Evolutionary conservation across 2,329 filamentous ascomycete species (phyloP), one percentile per base, ranked within the genome.

Genomic region (Nemania serpens): DNA sequence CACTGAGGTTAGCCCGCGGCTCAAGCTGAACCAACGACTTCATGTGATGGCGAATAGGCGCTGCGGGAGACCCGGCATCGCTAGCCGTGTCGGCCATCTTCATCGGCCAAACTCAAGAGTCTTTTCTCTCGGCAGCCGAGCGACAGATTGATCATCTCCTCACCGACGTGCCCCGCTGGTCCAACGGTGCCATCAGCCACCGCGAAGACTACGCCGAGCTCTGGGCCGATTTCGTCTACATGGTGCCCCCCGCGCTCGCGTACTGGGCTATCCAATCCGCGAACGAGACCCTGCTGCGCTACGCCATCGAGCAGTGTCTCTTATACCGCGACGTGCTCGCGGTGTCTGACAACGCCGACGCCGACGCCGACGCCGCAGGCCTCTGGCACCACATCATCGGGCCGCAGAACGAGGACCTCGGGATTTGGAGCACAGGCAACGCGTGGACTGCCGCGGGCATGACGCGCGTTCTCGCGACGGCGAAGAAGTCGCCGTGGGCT

Each of bases 181-280:
- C 69, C 15, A 81, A 82, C 57, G 78, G 77, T 33, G 80, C 81
- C 2, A 80, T 82, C 50, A 80, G 77, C 48, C 81, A 84, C 64
- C 75, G 80, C 25, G 69, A 75, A 22, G 71, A 75, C 15, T 70
- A 73, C 6, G 65, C 76, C 3, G 78, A 82, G 59, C 71, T 82
- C 10, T 82, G 80, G 78, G 75, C 79, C 13, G 81, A 83, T 66
- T 80, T 77, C 64, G 59, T 81, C 6, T 79, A 78, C 66, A 82
- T 82, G 80, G 76, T 75, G 1, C 79, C 80, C n/a, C 80, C 81
- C 1, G 78, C 79, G 43, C 69, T 82, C 17, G 80, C 80, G 3
- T 82, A 79, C 65, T 77, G 77, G 66, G 79, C 73, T 25, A 76
- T 79, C 7, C 74, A 73, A 13, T 71, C 67, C 0, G 67, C 72